A percentile compares a stretch with the other conserved stretches of the same genome.
These are phyloP conservation scores for Penicillium chermesinum DNA, from an alignment of 495 filamentous ascomycete species.

Conservation along the genomic window DNA sequence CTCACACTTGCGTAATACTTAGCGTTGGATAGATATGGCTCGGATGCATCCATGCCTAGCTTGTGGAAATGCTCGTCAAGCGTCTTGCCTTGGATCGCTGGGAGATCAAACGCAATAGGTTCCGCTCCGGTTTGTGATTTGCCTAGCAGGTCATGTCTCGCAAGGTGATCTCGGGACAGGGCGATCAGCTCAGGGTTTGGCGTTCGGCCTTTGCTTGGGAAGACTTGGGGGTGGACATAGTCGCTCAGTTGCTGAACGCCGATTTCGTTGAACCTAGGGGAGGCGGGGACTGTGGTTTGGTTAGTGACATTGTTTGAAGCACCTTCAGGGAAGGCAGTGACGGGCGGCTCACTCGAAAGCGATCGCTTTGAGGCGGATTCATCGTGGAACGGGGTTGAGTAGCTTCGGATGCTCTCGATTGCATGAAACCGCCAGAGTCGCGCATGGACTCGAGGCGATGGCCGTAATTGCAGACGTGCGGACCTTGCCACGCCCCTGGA, in stretches of 20 bases:
- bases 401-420: conserved; percentile 14
- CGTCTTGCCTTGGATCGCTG: conserved; percentile 68
- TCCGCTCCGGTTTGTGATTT: conserved; percentile 73
- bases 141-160: conserved; percentile 78
- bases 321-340: conserved; percentile 1
- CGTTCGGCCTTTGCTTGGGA: conserved; percentile 52
- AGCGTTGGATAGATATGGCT: conserved; percentile 76
- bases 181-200: conserved; percentile 66
- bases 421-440: conserved; percentile 12
- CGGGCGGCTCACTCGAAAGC: conserved; percentile 33
- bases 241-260: conserved; percentile 88
- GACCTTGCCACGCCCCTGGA: conserved; percentile 32
- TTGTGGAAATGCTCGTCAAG: conserved; percentile 95
- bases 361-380: conserved; percentile 10
- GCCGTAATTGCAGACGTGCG: conserved; percentile 24
- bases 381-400: conserved; percentile 23
- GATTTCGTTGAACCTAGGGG: conserved; percentile 79
- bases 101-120: conserved; percentile 83
- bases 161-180: conserved; percentile 78
- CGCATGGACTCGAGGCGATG: conserved; percentile 12
- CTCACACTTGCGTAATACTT: conserved; percentile 63
- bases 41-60: conserved; percentile 79
- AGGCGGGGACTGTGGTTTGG: conserved; percentile 44
- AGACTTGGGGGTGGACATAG: conserved; percentile 78
- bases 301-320: conserved; percentile 14